Conservation (phyloP, 768 basidiomycete species). For the Leccinum rimulosum region DNA sequence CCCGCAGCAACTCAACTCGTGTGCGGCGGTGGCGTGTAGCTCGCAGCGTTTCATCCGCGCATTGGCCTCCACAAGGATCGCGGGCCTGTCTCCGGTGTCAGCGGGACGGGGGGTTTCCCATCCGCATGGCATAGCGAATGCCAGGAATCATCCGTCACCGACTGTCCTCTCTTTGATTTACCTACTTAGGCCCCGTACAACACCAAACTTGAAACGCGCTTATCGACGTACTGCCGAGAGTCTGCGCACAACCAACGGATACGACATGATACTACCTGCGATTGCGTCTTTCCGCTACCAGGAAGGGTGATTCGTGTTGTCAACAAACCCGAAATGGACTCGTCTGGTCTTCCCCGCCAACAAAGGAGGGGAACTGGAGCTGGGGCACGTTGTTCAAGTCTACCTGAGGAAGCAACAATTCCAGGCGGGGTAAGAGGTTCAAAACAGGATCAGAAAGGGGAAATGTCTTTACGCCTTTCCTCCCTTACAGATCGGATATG, state of each 20-base stretch:
- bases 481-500: background rate
- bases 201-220: background rate
- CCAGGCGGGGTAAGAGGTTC: background rate
- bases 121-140: background rate
- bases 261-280: background rate
- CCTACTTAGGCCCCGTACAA: background rate
- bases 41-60: too few species aligned
- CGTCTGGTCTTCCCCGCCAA: background rate
- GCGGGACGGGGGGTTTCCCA: background rate
- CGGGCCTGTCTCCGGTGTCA: background rate
- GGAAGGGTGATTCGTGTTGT: background rate
- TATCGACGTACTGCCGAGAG: too few species aligned
- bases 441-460: background rate
- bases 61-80: background rate
- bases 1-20: background rate
- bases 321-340: background rate
- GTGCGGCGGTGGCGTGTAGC: background rate
- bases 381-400: background rate
- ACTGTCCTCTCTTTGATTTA: background rate
- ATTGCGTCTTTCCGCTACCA: background rate
- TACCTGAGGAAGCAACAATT: background rate
- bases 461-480: background rate
- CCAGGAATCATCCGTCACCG: background rate
- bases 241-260: background rate
- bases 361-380: background rate